Percentiles rank a stretch among this genome's conserved stretches.
Evolutionary conservation across 345 rosid genomes (phyloP).

Genomic region (Moringa oleifera): DNA sequence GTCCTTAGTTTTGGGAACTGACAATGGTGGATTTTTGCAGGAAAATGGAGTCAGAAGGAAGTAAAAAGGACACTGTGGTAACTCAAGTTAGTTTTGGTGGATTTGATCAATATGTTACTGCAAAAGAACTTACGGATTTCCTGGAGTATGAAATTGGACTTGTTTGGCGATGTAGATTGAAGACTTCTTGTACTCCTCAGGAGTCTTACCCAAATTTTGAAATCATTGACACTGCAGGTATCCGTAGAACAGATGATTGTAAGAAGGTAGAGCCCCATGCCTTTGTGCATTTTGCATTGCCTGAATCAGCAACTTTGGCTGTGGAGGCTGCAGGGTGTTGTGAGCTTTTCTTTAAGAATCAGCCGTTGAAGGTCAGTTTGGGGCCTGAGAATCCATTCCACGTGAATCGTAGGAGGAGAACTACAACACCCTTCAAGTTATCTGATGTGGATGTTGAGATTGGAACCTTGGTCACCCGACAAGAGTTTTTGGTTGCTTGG

Average conservation of each 20-base stretch:
- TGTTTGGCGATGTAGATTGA: constrained; percentile 74
- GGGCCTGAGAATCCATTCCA: constrained; percentile 67
- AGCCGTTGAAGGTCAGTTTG: constrained; percentile 55
- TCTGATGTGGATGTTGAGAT: constrained; percentile 56
- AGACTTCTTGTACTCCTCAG: constrained; percentile 84
- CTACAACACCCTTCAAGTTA: constrained; percentile 44
- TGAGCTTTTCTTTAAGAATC: constrained; percentile 36
- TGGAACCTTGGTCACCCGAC: constrained; percentile 45
- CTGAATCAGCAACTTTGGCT: constrained; percentile 39
- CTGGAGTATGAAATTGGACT: constrained; percentile 54
- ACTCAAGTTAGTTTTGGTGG: constrained; percentile 83
- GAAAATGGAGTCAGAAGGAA: constrained; percentile 35
- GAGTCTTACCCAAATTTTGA: constrained; percentile 69
- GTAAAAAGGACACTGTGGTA: constrained; percentile 38
- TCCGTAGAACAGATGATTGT: constrained; percentile 30
- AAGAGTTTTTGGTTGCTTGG: constrained; percentile 66
- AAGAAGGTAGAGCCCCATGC: constrained; percentile 77
- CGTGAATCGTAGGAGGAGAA: constrained; percentile 65
- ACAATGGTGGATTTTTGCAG: too few species aligned
- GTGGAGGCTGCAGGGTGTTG: constrained; percentile 43
- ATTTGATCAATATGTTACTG: constrained; percentile 48
- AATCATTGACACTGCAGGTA: constrained; percentile 21
- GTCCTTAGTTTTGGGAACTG: too few species aligned
- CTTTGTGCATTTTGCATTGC: constrained; percentile 70
- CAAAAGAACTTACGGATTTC: constrained; percentile 49